These are phyloP conservation scores for Ophiostoma ips DNA, from an alignment of 2,329 filamentous ascomycete species.

Conservation along the genomic window DNA sequence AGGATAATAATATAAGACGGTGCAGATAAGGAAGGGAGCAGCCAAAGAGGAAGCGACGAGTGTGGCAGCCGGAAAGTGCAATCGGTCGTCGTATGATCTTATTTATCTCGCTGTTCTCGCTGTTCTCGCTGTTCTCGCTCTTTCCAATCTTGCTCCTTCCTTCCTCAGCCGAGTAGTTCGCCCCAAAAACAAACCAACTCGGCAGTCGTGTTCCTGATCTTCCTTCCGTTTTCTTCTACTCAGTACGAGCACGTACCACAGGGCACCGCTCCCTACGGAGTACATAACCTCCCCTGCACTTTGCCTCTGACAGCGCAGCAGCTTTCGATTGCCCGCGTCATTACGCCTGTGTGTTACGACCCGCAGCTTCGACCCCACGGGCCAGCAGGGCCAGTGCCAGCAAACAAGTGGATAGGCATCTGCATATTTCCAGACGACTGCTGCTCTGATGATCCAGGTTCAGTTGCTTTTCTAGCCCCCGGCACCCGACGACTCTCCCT, in stretches of 20 bases:
- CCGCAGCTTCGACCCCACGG: not conserved
- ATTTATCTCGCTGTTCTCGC: not conserved
- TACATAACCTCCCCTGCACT: too few species aligned
- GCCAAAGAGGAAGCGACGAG: not conserved
- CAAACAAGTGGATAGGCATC: slow-evolving; percentile 1
- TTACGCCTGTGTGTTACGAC: not conserved
- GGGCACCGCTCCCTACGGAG: not conserved
- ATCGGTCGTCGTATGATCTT: not conserved
- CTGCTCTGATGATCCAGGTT: not conserved
- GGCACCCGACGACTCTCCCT: too few species aligned
- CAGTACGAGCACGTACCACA: not conserved
- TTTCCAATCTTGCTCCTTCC: too few species aligned
- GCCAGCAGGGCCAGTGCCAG: slow-evolving; percentile 1
- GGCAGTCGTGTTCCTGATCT: not conserved
- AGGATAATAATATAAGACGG: not conserved
- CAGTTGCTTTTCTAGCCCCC: too few species aligned
- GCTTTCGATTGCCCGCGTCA: not conserved
- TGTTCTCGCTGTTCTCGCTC: too few species aligned
- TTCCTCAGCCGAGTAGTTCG: too few species aligned
- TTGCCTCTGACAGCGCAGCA: not conserved
- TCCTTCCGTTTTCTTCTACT: not conserved
- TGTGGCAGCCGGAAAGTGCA: not conserved
- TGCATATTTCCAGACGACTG: not conserved
- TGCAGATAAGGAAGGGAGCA: not conserved
- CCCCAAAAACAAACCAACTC: not conserved